Base-by-base conservation (phyloP, 106 monocot species). In the Dioscorea alata region DNA sequence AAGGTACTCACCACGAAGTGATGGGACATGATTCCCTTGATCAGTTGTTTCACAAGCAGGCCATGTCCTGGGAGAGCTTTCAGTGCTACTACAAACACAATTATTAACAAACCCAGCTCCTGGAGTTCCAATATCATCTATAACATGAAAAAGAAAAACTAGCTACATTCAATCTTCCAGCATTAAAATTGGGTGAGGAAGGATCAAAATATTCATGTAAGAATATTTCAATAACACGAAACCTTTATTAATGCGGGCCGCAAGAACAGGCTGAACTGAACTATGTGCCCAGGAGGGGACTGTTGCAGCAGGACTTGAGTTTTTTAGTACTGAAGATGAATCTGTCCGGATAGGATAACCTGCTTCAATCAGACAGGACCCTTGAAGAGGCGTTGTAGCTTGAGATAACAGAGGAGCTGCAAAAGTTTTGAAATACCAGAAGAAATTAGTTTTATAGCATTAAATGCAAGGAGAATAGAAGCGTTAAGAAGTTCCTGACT, bases 81-180 rank as follows among this genome's bases (percentile, higher is more conserved):
- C 83, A 32, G 68, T 83, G 74, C 87, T 83, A 65, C 89, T 89
- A 25, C 71, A 80, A 70, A 71, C 83, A 57, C 79, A 82, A 84
- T 87, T 87, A 63, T 84, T 87, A 48, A 72, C 52, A 52, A 49
- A 61, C 48, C 51, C 33, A 69, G 71, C 82, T 34, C 83, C 79
- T 12, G 65, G 48, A 70, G 69, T 68, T 21, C 67, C 78, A 53
- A 66, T 67, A 79, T 87, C 84, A 71, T 97, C 92, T 92, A 80
- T n/a, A 65, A 12, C 25, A 35, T 42, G 42, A 1, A 42, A 42
- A 42, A 16, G 34, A 35, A 14, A 35, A 35, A 18, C 17, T 17
- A 15, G 60, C 10, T 15, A 14, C n/a, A 42, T 42, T 42, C 42
- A 8, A 42, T 3, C 42, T 34, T 8, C 42, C 20, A 18, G 1